These are phyloP conservation scores for Citrus medica DNA, from an alignment of 345 rosid species.

Conservation along the genomic window DNA sequence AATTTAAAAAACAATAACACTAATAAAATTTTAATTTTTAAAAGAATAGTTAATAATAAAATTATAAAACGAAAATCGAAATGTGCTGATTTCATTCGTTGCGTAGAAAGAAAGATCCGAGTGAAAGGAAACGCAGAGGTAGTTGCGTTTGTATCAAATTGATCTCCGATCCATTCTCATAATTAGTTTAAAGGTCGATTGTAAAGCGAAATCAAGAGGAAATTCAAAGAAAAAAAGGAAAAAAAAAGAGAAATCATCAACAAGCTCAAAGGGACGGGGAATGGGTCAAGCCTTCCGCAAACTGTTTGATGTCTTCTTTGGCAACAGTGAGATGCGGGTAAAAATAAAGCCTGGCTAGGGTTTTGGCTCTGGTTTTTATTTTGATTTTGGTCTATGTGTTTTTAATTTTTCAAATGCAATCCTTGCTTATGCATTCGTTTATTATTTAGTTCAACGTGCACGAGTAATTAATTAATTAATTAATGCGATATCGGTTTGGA, in stretches of 20 bases:
- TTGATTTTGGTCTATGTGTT: neutral
- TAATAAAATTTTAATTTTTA: too few species aligned
- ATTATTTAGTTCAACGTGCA: neutral
- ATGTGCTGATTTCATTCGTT: neutral
- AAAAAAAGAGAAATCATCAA: neutral
- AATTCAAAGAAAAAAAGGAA: neutral
- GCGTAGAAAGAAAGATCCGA: neutral
- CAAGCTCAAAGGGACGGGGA: neutral
- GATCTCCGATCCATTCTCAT: neutral
- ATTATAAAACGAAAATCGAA: too few species aligned
- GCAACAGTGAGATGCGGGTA: slow-evolving; percentile 92
- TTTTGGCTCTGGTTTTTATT: neutral
- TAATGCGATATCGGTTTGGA: slow-evolving; percentile 23
- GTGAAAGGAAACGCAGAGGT: neutral
- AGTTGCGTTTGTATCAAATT: neutral
- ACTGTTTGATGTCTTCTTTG: slow-evolving; percentile 87
- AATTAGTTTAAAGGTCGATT: too few species aligned
- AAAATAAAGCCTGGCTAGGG: neutral
- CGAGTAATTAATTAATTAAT: neutral
- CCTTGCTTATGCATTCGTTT: neutral
- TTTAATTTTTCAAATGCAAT: neutral
- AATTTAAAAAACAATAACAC: too few species aligned
- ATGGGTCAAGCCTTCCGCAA: slow-evolving; percentile 93
- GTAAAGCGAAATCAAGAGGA: neutral
- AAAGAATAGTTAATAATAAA: too few species aligned